These are phyloP conservation scores for Rostrohypoxylon terebratum DNA, from an alignment of 495 filamentous ascomycete genomes.

Conservation along the genomic window DNA sequence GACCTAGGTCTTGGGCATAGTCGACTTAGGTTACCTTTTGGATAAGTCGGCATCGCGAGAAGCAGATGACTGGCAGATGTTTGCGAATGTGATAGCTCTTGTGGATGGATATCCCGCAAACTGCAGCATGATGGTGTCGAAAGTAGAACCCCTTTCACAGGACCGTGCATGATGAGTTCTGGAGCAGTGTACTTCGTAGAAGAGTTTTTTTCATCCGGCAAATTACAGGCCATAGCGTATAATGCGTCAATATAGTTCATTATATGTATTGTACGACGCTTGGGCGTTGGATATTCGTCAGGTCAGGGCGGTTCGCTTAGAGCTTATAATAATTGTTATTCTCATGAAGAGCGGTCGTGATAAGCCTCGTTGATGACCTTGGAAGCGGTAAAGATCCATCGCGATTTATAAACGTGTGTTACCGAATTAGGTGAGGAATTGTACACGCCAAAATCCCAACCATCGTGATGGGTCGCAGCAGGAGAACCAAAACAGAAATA, in stretches of 20 bases:
- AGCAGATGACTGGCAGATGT: background rate
- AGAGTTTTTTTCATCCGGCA: background rate
- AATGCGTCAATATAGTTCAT: slow-evolving; percentile 7
- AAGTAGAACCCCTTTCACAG: background rate
- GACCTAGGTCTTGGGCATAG: background rate
- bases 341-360: background rate
- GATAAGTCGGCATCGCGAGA: background rate
- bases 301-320: background rate
- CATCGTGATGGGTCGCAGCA: background rate
- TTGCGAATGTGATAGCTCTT: background rate
- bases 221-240: slow-evolving; percentile 2
- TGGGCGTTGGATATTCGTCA: background rate
- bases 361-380: background rate
- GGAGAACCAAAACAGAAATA: background rate
- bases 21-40: background rate
- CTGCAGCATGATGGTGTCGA: background rate
- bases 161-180: background rate
- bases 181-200: background rate
- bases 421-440: background rate
- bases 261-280: background rate
- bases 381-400: background rate
- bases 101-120: background rate
- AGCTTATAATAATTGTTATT: background rate
- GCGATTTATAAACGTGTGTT: background rate
- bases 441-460: background rate